phyloP scores from a whole-genome alignment of 164 flowering plant genomes.

The Vitis riparia region DNA sequence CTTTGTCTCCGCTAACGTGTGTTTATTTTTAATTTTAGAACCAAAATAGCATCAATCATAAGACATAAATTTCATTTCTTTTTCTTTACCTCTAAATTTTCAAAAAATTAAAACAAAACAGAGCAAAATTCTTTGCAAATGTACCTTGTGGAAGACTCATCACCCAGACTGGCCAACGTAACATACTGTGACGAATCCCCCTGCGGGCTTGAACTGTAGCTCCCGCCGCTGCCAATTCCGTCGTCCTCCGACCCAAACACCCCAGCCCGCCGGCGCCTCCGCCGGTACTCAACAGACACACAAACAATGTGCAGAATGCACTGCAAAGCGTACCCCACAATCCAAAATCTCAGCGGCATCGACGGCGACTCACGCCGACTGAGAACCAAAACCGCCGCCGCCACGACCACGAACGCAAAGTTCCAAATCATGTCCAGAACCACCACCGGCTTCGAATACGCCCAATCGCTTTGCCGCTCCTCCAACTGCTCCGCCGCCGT shows the following conservation, averaged over 20 bases:
- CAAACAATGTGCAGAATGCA: constrained; percentile 50
- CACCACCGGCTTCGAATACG: constrained; percentile 60
- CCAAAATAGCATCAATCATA: too few relatives aligned
- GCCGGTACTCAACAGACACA: constrained; percentile 42
- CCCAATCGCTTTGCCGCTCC: constrained; percentile 64
- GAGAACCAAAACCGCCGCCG: constrained; percentile 29
- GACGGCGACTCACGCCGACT: constrained; percentile 38
- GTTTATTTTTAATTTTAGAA: too few relatives aligned
- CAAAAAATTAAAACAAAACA: not conserved
- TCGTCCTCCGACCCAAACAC: constrained; percentile 5
- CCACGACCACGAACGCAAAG: constrained; percentile 41
- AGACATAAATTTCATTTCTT: too few relatives aligned
- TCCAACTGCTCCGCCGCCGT: constrained; percentile 62
- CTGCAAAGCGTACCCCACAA: constrained; percentile 51
- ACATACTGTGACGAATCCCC: constrained; percentile 30
- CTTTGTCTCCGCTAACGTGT: too few relatives aligned
- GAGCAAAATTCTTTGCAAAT: constrained; percentile 9
- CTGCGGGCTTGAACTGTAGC: constrained; percentile 13
- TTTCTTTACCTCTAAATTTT: not conserved
- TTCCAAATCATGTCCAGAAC: constrained; percentile 56
- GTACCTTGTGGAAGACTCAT: constrained; percentile 41
- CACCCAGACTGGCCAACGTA: constrained; percentile 30
- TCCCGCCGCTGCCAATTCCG: constrained; percentile 3
- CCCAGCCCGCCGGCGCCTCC: constrained; percentile 20
- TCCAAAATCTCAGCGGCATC: constrained; percentile 58